Evolutionary conservation across 1,284 basidiomycete genomes (phyloP), one percentile per base, ranked within the genome.

Genomic region (Schizophyllum amplum): DNA sequence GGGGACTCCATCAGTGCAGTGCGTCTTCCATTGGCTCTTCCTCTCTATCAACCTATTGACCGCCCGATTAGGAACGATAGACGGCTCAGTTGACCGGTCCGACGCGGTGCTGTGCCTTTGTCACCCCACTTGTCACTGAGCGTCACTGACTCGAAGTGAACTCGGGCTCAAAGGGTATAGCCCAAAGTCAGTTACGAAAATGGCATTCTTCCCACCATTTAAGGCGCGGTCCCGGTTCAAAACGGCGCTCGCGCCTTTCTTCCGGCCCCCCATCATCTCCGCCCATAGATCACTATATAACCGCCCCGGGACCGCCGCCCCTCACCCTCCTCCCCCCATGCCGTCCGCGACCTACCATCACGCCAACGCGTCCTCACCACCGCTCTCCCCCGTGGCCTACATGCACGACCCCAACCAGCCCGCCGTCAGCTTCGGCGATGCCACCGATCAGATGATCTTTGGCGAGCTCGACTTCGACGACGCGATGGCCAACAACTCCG

Each of bases 381-480:
- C 33, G 33, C 33, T 42, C 33, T 42, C 33, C 33, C 33, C 33
- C 33, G 17, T 42, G 33, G 33, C 33, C 7, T 42, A 42, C 33
- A 42, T 42, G 33, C 33, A 42, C 33, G 33, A 42, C 17, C 33
- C 33, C 33, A 42, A 42, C 33, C 33, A 42, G 33, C 33, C 33
- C 7, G 13, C 33, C 33, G 33, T 42, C 17, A 17, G 33, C 33
- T 42, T 42, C 17, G 33, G 33, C 33, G 33, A 42, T 42, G 33
- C 33, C 17, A 42, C 33, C 33, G 82, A 83, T 69, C 78, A 80
- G 61, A 76, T 86, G 74, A 78, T 87, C 69, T 84, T 86, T 63
- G 75, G 74, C 47, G 78, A 78, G 57, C 71, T 86, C 69, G 84
- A 87, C 62, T 74, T 87, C 67, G 86, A 89, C 65, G 82, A 83